Base-by-base conservation (phyloP, 495 filamentous ascomycete genomes). In the Neurospora tetrasperma region DNA sequence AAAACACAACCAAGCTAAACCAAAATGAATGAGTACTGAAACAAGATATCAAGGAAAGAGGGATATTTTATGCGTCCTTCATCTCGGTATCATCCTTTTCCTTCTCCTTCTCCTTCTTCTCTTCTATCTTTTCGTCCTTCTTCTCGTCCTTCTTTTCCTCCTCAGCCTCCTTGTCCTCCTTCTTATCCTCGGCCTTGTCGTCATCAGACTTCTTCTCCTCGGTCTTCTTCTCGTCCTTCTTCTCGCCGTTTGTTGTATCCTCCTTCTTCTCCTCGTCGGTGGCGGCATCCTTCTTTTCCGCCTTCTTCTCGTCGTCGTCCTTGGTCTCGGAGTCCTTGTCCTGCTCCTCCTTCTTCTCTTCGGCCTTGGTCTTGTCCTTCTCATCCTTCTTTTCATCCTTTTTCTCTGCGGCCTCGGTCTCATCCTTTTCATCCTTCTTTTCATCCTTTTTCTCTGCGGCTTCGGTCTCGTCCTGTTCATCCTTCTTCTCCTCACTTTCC, bases 391-490 rank as follows among this genome's bases (percentile, higher is more conserved):
- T 18, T 18, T 44, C 42, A 89, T 74, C 27, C 27, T 27, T 27
- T 69, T 82, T 71, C 40, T 73, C 74, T 70, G 76, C 82, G 35
- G 86, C 85, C 27, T 89, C 71, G 77, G 80, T 84, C 82, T 86
- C 83, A 1, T 48, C 46, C n/a, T 48, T 23, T 5, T 89, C 88
- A 9, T 85, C 35, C 35, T 38, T 38, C 35, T 38, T 38, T 6
- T 38, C 35, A 4, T 38, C 86, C 0, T 86, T 83, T 42, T n/a
- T n/a, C 43, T n/a, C 42, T 89, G 83, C 5, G 35, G 86, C 85
- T n/a, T 89, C 71, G 77, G 80, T 84, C 83, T 86, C 83, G 4
- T 48, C 46, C n/a, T 48, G 12, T 7, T 89, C 88, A 9, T 85
- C 35, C 35, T 38, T 38, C 89, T 91, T 23, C 38, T 70, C 69